These are phyloP conservation scores for Phylloporus arenicola DNA, from an alignment of 768 basidiomycete genomes.

Conservation along the genomic window DNA sequence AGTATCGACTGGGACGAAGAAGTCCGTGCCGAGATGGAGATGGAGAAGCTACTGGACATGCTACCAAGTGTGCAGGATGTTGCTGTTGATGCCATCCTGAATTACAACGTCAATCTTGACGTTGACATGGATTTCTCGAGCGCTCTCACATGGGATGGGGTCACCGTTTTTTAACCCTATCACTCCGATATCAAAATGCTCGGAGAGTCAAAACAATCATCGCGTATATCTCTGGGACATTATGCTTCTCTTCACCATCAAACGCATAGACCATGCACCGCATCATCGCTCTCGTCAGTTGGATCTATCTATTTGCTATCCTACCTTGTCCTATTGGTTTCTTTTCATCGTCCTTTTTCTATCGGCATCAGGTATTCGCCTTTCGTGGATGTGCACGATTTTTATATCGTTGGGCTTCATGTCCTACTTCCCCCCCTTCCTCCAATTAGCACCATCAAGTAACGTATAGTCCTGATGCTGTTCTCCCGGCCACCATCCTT, in stretches of 20 bases:
- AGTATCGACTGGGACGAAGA: slow-evolving; percentile 26
- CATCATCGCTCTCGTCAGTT: slow-evolving; percentile 9
- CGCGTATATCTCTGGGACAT: slow-evolving; percentile 6
- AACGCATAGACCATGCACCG: slow-evolving; percentile 17
- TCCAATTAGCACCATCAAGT: slow-evolving; percentile 3
- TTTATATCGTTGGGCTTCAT: background rate
- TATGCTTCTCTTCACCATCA: slow-evolving; percentile 12
- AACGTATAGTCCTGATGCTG: slow-evolving; percentile 18
- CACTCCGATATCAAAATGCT: slow-evolving; percentile 1
- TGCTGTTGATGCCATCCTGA: slow-evolving; percentile 19
- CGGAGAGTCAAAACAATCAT: slow-evolving; percentile 14
- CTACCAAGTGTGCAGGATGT: slow-evolving; percentile 35
- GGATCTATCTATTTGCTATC: slow-evolving; percentile 23
- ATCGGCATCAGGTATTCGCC: background rate
- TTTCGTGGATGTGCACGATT: background rate
- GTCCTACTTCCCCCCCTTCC: background rate
- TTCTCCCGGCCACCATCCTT: slow-evolving; percentile 15
- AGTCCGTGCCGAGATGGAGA: slow-evolving; percentile 43
- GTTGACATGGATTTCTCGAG: slow-evolving; percentile 27
- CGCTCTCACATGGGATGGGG: slow-evolving; percentile 25
- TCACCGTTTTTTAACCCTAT: slow-evolving; percentile 23
- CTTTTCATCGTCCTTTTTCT: background rate
- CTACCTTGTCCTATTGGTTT: slow-evolving; percentile 25
- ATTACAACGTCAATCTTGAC: slow-evolving; percentile 15
- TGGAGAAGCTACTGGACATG: slow-evolving; percentile 57